A percentile compares a stretch with the other conserved stretches of the same genome.
Evolutionary conservation across 768 basidiomycete genomes (phyloP).

Genomic region (Hygrophoropsis aurantiaca): DNA sequence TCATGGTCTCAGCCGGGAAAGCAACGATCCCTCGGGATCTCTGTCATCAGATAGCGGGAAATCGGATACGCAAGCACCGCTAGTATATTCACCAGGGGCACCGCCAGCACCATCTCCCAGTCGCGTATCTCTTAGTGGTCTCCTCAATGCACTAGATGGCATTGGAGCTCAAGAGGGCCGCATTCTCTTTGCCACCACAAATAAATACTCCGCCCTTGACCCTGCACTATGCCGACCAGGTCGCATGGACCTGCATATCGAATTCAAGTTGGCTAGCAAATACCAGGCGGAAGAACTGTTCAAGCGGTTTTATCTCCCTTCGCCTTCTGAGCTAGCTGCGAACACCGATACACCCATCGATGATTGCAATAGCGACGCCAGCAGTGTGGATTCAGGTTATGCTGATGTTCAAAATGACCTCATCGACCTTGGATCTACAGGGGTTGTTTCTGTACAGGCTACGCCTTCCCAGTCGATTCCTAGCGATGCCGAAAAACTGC

Average conservation of each 20-base stretch:
- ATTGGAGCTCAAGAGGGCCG: slow-evolving; percentile 82
- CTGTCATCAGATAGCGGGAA: slow-evolving; percentile 17
- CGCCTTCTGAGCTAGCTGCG: neutral
- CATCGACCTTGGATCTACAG: slow-evolving; percentile 14
- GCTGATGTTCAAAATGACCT: slow-evolving; percentile 7
- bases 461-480: neutral
- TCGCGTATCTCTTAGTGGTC: slow-evolving; percentile 66
- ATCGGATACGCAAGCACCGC: neutral
- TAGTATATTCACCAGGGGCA: neutral
- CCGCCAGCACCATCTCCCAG: slow-evolving; percentile 15
- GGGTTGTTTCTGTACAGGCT: no score
- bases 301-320: slow-evolving; percentile 63
- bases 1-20: slow-evolving; percentile 38
- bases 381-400: neutral
- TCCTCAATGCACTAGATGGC: slow-evolving; percentile 80
- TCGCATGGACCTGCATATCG: slow-evolving; percentile 77
- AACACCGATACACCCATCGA: neutral
- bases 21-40: neutral
- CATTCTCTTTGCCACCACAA: slow-evolving; percentile 76
- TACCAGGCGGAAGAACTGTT: slow-evolving; percentile 69
- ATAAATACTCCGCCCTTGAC: slow-evolving; percentile 69
- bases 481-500: slow-evolving; percentile 20
- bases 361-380: neutral
- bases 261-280: slow-evolving; percentile 72
- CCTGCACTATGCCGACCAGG: slow-evolving; percentile 76